Conservation (phyloP, 2,329 filamentous ascomycete species). For the Stagonosporopsis cucurbitacearum region DNA sequence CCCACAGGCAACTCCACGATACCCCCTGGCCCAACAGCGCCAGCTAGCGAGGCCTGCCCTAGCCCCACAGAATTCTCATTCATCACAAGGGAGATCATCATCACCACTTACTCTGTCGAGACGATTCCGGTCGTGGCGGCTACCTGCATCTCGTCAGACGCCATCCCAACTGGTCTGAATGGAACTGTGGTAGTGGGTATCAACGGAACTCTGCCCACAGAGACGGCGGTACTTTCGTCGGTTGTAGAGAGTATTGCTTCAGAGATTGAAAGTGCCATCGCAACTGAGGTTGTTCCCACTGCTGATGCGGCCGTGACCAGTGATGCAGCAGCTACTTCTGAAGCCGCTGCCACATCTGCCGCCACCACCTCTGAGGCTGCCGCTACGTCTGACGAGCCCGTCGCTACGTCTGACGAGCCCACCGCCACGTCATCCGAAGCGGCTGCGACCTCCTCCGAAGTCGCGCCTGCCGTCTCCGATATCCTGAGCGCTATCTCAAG, state of each 20-base stretch:
- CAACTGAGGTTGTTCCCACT: not conserved
- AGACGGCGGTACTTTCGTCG: not conserved
- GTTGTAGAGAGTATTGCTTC: conserved; percentile 1
- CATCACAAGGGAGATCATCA: conserved; percentile 19
- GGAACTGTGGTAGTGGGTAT: conserved; percentile 1
- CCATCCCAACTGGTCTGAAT: conserved; percentile 1
- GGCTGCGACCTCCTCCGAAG: not conserved
- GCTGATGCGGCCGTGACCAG: not conserved
- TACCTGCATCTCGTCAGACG: conserved; percentile 2
- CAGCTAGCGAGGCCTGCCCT: conserved; percentile 18
- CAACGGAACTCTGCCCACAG: conserved; percentile 6
- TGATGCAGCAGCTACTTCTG: not conserved
- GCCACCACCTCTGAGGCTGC: not conserved
- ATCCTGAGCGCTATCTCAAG: conserved; percentile 11
- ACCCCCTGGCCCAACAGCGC: conserved; percentile 19
- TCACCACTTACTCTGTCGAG: conserved; percentile 22
- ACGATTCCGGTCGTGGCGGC: conserved; percentile 12
- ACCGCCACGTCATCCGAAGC: not conserved
- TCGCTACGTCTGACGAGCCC: not conserved
- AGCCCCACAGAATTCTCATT: conserved; percentile 20
- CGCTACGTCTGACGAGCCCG: not conserved
- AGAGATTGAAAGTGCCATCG: not conserved
- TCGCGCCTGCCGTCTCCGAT: conserved; percentile 2
- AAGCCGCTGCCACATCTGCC: not conserved
- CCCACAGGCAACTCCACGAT: conserved; percentile 26